Evolutionary conservation across 371 early-diverging fungal species (phyloP), one percentile per base, ranked within the genome.

Genomic region (Apophysomyces ossiformis): DNA sequence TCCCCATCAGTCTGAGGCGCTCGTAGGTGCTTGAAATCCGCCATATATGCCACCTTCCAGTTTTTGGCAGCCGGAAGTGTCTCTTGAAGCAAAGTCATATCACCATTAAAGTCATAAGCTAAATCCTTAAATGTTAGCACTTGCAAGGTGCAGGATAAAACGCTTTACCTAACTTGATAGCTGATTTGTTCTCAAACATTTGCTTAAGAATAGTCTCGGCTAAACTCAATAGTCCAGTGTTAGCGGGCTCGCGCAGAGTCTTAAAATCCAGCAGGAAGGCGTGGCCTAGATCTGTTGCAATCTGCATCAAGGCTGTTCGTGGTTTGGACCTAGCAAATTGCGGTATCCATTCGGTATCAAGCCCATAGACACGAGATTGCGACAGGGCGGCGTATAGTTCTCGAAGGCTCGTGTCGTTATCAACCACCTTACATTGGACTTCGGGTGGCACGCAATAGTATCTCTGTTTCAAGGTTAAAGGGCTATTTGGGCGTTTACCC

Each of bases 281-380:
- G 9, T 57, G 59, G 5, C 67, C 74, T 4, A 60, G 68, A 57
- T 79, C 75, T 2, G 74, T 65, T 11, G 80, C 80, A 37, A 83
- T 78, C 47, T 83, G 83, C 75, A 83, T 76, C 15, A 83, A 57
- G 4, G 83, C 76, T 0, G 83, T 83, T 57, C 70, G 67, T 7
- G 8, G 15, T 2, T 56, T 69, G 1, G 54, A 18, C 21, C 66
- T 65, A 13, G 80, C 83, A 72, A 83, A 75, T 13, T 66, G 57
- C 5, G 83, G 83, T 9, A 79, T 73, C 83, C 83, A 83, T 67
- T 83, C 83, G 0, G 80, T 78, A 69, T 83, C 83, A 9, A 83
- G 60, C 7, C 83, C 80, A 50, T 73, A 76, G 0, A 76, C 18
- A 9, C 59, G 58, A 13, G 70, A 68, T 15, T 65, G 50, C 0